phyloP scores from a whole-genome alignment of 148 eudicot genomes.

The Rhododendron williamsianum region DNA sequence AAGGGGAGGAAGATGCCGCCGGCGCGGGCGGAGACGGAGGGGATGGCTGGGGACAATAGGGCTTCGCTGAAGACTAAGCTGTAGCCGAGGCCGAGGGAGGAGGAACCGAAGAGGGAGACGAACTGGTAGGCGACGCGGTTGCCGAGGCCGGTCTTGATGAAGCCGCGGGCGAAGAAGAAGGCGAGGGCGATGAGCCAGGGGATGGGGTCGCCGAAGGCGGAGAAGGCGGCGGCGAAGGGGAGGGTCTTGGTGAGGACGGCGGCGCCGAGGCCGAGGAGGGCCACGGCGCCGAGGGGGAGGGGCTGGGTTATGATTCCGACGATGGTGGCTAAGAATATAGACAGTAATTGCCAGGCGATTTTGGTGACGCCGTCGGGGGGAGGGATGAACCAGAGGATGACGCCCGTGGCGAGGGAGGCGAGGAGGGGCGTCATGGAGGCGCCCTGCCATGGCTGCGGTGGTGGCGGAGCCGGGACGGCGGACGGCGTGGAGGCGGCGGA shows the following conservation, averaged over 20 bases:
- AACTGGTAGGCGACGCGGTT: constrained; percentile 80
- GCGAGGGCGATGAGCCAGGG: constrained; percentile 93
- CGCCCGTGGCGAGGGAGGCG: constrained; percentile 66
- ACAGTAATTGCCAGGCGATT: constrained; percentile 72
- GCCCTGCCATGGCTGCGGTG: constrained; percentile 47
- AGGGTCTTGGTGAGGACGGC: constrained; percentile 79
- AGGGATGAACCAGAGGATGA: constrained; percentile 69
- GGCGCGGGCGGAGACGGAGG: constrained; percentile 85
- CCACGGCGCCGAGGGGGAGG: constrained; percentile 87
- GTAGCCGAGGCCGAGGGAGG: constrained; percentile 75
- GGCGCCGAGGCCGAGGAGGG: constrained; percentile 73
- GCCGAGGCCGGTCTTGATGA: constrained; percentile 85
- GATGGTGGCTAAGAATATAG: constrained; percentile 79
- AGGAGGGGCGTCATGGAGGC: constrained; percentile 60
- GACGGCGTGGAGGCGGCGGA: constrained; percentile 20
- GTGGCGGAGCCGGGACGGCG: background rate
- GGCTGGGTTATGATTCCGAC: constrained; percentile 92
- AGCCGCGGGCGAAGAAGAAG: constrained; percentile 93
- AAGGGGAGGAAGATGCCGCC: constrained; percentile 87
- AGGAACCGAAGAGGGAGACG: constrained; percentile 60
- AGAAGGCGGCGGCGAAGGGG: constrained; percentile 82
- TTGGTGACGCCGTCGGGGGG: constrained; percentile 63
- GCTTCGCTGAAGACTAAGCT: constrained; percentile 85
- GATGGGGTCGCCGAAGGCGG: constrained; percentile 88
- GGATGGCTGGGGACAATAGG: constrained; percentile 84